Base-by-base conservation (phyloP, 2,329 filamentous ascomycete species). In the Nothomitra cinnamomea region DNA sequence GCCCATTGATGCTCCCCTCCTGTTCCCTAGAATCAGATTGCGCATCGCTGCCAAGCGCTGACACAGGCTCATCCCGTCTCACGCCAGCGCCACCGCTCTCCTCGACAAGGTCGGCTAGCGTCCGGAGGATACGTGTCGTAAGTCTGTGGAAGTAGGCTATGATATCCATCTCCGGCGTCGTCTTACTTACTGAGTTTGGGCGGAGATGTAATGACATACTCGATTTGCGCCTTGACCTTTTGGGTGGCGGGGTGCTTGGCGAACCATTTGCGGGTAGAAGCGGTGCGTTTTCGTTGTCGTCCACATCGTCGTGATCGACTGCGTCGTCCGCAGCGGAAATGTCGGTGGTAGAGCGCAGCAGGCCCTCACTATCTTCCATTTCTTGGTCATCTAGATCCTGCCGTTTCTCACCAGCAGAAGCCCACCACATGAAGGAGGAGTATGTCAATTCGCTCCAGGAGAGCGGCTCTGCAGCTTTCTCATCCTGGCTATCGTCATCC, bases 341-440 rank as follows among this genome's bases (percentile, higher is more conserved):
- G 15, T 10, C n/a, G 50, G 22, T 52, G 5, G 50, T 19, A 21
- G 35, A 36, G 47, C 21, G 56, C 51, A 51, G 56, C 32, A 35
- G 56, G 51, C 17, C 51, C 43, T 55, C 56, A 10, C 52, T 54
- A 51, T 58, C 72, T 50, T 68, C 64, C 1, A 49, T 35, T 59
- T 80, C 77, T 58, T 82, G 79, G 19, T 76, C 72, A 57, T 81
- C 76, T 52, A 79, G 76, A 51, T 77, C 72, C 17, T 76, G 72
- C 6, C 76, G 70, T 65, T 83, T 78, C 66, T 92, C 86, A 55
- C 85, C 86, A 0, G 86, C 85, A 15, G 82, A 87, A 1, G 86
- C 85, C 86, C 87, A 92, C 86, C 86, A 92, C 77, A 90, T 87
- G 70, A 90, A 89, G 22, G 83, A 82, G 53, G 78, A 79, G 67